Base-by-base conservation (phyloP, 2,329 filamentous ascomycete species). In the Alternaria postmessia region DNA sequence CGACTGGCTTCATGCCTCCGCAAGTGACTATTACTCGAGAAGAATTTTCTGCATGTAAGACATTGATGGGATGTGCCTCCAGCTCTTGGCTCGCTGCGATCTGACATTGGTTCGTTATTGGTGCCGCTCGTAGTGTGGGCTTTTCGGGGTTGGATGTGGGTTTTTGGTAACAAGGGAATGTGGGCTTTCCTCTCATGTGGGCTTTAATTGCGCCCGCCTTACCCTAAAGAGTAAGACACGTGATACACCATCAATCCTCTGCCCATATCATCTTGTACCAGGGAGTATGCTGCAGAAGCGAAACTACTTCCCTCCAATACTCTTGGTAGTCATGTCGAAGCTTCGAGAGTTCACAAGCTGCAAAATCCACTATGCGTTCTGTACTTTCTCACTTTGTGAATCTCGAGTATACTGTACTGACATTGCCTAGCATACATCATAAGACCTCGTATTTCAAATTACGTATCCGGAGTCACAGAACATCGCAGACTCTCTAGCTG, bases 171-270 rank as follows among this genome's bases (percentile, higher is more conserved):
- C 16, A 30, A n/a, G 16, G 39, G 16, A 12, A 18, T 30, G 59
- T 65, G 62, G 62, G 59, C 30, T 52, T 62, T 62, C 39, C 41
- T 41, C 36, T 42, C 20, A 44, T 53, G 60, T 65, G 60, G 57
- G 61, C 26, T 58, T 65, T 63, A 14, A 28, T 28, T 28, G 61
- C 36, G 3, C 8, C 20, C 42, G 22, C 53, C 34, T 48, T 57
- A 24, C 44, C 52, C 36, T 28, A 38, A 61, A 57, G 18, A 47
- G 53, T 20, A 20, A 20, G n/a, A 4, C 42, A 30, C 46, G 53
- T 52, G 34, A 43, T 16, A 3, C 12, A 24, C n/a, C 8, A 20
- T n/a, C 8, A 3, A 28, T 18, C 14, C 49, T 41, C 32, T 12
- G 7, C 8, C 20, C 32, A 49, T 49, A 18, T 7, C 11, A 1